Conservation (phyloP, 352 stramenopile species). For the Phytophthora macrochlamydospora region DNA sequence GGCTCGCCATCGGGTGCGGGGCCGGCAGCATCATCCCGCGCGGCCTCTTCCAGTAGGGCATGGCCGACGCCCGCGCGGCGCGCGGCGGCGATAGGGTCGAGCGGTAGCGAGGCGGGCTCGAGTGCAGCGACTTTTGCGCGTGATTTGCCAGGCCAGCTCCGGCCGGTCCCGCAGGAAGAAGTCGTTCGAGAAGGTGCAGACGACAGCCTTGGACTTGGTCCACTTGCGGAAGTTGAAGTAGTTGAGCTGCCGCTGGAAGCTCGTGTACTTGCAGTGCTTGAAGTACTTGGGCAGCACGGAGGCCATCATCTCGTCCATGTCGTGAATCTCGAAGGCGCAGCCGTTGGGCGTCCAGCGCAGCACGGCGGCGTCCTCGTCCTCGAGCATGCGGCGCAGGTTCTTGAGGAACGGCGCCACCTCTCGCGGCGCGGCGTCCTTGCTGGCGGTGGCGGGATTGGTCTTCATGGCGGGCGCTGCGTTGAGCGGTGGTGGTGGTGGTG, state of each 20-base stretch:
- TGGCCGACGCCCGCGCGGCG: conserved; percentile 13
- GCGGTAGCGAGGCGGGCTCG: conserved; percentile 18
- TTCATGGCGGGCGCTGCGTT: neutral
- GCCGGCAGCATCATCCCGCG: conserved; percentile 3
- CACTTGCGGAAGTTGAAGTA: conserved; percentile 95
- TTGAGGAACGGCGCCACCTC: conserved; percentile 75
- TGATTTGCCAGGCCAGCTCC: conserved; percentile 67
- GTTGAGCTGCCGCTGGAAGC: conserved; percentile 94
- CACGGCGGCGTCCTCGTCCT: conserved; percentile 55
- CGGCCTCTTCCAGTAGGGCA: conserved; percentile 29
- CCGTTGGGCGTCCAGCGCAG: conserved; percentile 71
- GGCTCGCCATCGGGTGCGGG: conserved; percentile 12
- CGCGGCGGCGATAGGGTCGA: neutral
- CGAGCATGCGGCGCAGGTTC: conserved; percentile 67
- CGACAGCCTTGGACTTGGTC: conserved; percentile 28
- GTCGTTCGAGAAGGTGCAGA: conserved; percentile 30
- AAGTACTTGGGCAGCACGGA: conserved; percentile 93
- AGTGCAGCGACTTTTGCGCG: conserved; percentile 66
- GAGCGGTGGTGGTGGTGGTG: conserved; percentile 1
- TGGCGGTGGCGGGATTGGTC: neutral
- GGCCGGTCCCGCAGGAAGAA: conserved; percentile 74
- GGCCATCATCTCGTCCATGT: conserved; percentile 83
- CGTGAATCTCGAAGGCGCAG: conserved; percentile 74
- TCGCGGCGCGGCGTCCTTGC: conserved; percentile 16
- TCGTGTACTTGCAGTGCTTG: conserved; percentile 94